These are phyloP conservation scores for Phialophora verrucosa DNA, from an alignment of 2,329 filamentous ascomycete genomes.

Conservation along the genomic window DNA sequence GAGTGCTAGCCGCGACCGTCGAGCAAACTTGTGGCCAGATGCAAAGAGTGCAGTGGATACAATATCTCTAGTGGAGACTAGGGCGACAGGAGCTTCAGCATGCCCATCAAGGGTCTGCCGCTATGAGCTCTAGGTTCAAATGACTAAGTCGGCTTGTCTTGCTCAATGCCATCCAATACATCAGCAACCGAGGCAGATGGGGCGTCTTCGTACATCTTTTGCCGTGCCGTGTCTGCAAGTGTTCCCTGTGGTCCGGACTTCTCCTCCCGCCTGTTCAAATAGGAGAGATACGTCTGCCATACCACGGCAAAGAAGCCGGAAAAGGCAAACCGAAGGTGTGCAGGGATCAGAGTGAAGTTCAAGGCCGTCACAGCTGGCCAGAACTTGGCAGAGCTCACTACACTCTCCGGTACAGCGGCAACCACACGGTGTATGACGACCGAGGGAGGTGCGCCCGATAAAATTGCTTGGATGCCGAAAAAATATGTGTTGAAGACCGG, in stretches of 20 bases:
- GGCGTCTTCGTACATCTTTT: slow-evolving; percentile 30
- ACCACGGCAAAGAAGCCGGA: slow-evolving; percentile 79
- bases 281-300: slow-evolving; percentile 91
- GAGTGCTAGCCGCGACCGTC: too few relatives aligned
- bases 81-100: too few relatives aligned
- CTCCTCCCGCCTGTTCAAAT: slow-evolving; percentile 38
- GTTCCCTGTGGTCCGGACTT: slow-evolving; percentile 29
- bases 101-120: too few relatives aligned
- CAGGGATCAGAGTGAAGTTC: slow-evolving; percentile 78
- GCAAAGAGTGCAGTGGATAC: too few relatives aligned
- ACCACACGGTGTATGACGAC: slow-evolving; percentile 74
- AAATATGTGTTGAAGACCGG: slow-evolving; percentile 85
- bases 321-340: slow-evolving; percentile 81
- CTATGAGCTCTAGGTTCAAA: neutral
- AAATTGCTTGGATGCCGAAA: slow-evolving; percentile 76
- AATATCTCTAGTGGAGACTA: too few relatives aligned
- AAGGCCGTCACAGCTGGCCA: slow-evolving; percentile 89
- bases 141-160: neutral
- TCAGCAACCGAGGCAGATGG: slow-evolving; percentile 28
- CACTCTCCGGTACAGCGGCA: slow-evolving; percentile 75
- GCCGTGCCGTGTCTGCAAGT: slow-evolving; percentile 26
- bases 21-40: too few relatives aligned
- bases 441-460: slow-evolving; percentile 68
- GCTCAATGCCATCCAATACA: slow-evolving; percentile 22
- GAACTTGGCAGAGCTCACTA: slow-evolving; percentile 79